Evolutionary conservation across 176 grass and related monocot genomes (phyloP), one percentile per base, ranked within the genome.

Genomic region (Echinochloa phyllopogon): DNA sequence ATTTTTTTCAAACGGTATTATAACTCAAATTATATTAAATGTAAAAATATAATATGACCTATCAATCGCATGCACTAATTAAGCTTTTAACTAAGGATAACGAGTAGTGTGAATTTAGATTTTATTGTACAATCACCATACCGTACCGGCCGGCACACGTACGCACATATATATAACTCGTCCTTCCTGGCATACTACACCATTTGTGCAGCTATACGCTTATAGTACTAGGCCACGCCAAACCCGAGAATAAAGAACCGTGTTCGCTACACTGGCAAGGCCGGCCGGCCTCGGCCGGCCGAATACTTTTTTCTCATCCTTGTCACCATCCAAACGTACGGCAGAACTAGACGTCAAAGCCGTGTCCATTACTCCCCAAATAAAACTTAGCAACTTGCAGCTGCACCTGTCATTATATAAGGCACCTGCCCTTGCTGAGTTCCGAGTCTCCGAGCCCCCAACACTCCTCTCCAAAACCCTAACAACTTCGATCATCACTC

Each of bases 281-380:
- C 53, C 86, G 86, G 87, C 87, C 87, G 49, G 85, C 65, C 15
- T 9, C 86, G 87, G 87, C 81, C 87, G 87, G 87, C 87, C 47
- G 48, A 84, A 6, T 84, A 58, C 20, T 84, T 79, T 88, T 63
- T 4, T 72, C 45, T 6, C n/a, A 18, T 57, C 15, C 14, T 55
- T 11, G 62, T 69, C 53, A 6, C 53, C 73, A 65, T 65, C 72
- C 47, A 79, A 72, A 89, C 49, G n/a, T n/a, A n/a, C n/a, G 87
- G 67, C 87, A 84, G 57, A 49, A n/a, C 58, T 73, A 74, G 10
- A 89, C 75, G 75, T 58, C 87, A 79, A 83, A 57, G 81, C 87
- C 74, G 65, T 77, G 73, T 33, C 33, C 16, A 70, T 83, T 75
- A 53, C 33, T 68, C 82, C 9, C 76, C 17, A 72, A 0, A 57